Conservation (phyloP, 2,329 filamentous ascomycete species). For the Trichophyton benhamiae region DNA sequence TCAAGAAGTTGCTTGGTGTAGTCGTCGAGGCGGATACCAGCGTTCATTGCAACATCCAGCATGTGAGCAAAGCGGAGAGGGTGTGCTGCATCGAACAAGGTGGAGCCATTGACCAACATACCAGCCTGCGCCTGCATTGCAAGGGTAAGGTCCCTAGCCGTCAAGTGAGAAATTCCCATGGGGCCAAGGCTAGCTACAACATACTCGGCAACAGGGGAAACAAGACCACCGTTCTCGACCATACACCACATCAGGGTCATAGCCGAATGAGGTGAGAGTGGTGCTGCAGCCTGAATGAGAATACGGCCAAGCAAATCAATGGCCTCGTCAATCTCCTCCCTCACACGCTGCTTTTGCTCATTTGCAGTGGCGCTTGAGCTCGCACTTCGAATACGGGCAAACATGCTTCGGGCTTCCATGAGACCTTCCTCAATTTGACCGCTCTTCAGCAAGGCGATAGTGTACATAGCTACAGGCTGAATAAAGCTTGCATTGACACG, state of each 20-base stretch:
- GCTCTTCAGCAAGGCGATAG: constrained; percentile 73
- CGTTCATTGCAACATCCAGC: constrained; percentile 45
- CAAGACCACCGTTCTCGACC: constrained; percentile 52
- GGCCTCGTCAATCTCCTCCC: constrained; percentile 77
- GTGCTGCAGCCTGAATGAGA: constrained; percentile 41
- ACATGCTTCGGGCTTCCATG: constrained; percentile 70
- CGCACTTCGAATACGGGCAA: constrained; percentile 61
- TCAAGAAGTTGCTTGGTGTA: constrained; percentile 47
- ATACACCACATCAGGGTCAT: constrained; percentile 52
- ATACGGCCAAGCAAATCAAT: constrained; percentile 55
- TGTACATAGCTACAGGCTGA: constrained; percentile 82
- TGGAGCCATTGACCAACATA: constrained; percentile 31
- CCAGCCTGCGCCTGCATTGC: constrained; percentile 49
- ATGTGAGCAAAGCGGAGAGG: constrained; percentile 50
- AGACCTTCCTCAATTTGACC: constrained; percentile 75
- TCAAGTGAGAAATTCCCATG: constrained; percentile 46
- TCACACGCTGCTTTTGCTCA: constrained; percentile 41
- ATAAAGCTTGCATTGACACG: constrained; percentile 55
- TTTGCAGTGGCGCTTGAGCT: constrained; percentile 32
- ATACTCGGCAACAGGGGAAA: constrained; percentile 48
- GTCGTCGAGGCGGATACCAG: constrained; percentile 42
- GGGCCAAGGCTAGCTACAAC: constrained; percentile 49
- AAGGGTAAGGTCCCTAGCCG: constrained; percentile 41
- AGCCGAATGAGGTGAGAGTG: constrained; percentile 42
- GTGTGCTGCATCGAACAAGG: constrained; percentile 43